These are phyloP conservation scores for Kwoniella bestiolae DNA, from an alignment of 768 basidiomycete genomes.

Conservation along the genomic window DNA sequence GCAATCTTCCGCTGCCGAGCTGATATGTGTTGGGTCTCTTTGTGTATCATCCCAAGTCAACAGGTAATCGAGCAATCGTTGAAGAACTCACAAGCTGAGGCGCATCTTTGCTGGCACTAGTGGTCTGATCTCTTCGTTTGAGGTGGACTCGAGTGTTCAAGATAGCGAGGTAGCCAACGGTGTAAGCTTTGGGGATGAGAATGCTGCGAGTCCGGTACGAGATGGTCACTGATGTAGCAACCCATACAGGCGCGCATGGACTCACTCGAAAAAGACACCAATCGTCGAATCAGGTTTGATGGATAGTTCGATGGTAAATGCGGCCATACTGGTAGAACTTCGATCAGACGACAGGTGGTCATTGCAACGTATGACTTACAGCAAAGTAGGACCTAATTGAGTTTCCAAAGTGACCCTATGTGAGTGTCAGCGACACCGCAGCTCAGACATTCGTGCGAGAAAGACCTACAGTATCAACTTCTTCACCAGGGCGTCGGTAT, in stretches of 20 bases:
- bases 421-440: background rate
- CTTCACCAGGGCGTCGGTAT: constrained; percentile 32
- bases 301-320: constrained; percentile 15
- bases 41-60: background rate
- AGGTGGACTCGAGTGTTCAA: constrained; percentile 20
- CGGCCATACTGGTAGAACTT: background rate
- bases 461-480: constrained; percentile 9
- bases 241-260: background rate
- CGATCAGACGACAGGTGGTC: background rate
- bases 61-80: no score
- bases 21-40: constrained; percentile 16
- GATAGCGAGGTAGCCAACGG: constrained; percentile 10
- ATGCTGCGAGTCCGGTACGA: constrained; percentile 7
- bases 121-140: constrained; percentile 1
- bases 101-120: background rate
- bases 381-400: constrained; percentile 14
- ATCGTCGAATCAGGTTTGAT: constrained; percentile 5
- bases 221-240: background rate
- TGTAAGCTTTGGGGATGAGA: constrained; percentile 17
- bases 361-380: background rate
- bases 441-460: background rate
- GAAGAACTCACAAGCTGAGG: background rate
- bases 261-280: constrained; percentile 26
- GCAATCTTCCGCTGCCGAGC: constrained; percentile 10
- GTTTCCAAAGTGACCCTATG: constrained; percentile 17